Conservation (phyloP, 495 filamentous ascomycete genomes). For the Evansstolkia leycettana region DNA sequence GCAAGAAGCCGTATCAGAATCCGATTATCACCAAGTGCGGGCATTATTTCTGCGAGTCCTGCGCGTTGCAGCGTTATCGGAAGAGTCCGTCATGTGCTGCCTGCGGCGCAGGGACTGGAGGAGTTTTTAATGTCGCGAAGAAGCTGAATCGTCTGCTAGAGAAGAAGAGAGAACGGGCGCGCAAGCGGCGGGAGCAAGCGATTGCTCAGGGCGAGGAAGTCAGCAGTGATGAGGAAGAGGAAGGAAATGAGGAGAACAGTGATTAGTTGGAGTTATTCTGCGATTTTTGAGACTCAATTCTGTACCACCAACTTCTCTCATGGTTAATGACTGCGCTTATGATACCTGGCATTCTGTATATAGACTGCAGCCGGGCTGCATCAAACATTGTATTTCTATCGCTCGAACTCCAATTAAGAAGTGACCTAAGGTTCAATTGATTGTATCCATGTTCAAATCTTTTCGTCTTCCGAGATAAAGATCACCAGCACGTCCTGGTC, state of each 20-base stretch:
- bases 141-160: conserved; percentile 69
- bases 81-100: conserved; percentile 74
- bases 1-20: conserved; percentile 64
- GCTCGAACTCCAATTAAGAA: too few species aligned
- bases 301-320: too few species aligned
- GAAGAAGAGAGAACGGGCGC: conserved; percentile 64
- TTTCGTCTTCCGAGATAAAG: too few species aligned
- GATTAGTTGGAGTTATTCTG: background rate
- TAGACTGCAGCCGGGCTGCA: too few species aligned
- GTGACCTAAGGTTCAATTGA: too few species aligned
- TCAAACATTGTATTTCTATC: too few species aligned
- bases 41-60: conserved; percentile 90
- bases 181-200: conserved; percentile 55
- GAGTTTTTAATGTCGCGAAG: conserved; percentile 85
- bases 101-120: conserved; percentile 72
- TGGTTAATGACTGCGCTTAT: too few species aligned
- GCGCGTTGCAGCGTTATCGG: conserved; percentile 73
- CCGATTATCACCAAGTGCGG: conserved; percentile 85
- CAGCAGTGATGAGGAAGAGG: conserved; percentile 30
- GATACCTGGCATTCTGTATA: too few species aligned
- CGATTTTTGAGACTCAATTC: too few species aligned
- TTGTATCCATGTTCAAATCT: too few species aligned
- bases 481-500: too few species aligned
- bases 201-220: conserved; percentile 60
- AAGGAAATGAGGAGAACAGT: conserved; percentile 2